Evolutionary conservation across 2,329 filamentous ascomycete genomes (phyloP).

Genomic region (Chaetothyriales sp.): DNA sequence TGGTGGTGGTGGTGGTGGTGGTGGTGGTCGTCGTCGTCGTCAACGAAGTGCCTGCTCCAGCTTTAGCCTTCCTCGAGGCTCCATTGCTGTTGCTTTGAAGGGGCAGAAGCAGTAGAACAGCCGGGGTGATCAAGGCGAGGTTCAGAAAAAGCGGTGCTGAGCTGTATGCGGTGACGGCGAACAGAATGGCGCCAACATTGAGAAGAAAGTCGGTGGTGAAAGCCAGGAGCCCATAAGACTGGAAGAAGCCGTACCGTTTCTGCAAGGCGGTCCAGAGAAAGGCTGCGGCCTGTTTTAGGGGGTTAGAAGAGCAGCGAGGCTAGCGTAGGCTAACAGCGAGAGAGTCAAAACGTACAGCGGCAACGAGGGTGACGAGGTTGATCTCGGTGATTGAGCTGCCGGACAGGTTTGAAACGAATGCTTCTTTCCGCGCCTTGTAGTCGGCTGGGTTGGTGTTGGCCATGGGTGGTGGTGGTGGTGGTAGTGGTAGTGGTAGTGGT

Average conservation of each 20-base stretch:
- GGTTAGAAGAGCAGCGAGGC: conserved; percentile 2
- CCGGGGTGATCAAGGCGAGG: conserved; percentile 58
- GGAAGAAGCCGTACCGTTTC: conserved; percentile 70
- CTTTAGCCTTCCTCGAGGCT: conserved; percentile 12
- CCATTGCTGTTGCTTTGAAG: conserved; percentile 3
- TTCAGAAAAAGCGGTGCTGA: conserved; percentile 59
- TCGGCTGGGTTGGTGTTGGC: conserved; percentile 26
- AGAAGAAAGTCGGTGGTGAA: conserved; percentile 73
- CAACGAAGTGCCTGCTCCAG: background rate
- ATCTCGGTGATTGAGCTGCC: conserved; percentile 77
- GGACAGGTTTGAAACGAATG: conserved; percentile 81
- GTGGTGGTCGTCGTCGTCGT: background rate
- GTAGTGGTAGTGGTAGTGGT: too few relatives aligned
- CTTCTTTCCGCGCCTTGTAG: conserved; percentile 89
- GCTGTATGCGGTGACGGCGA: conserved; percentile 76
- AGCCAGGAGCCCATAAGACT: conserved; percentile 53
- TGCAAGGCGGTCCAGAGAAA: conserved; percentile 84
- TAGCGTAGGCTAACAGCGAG: background rate
- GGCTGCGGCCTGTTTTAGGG: conserved; percentile 54
- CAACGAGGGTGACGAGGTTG: conserved; percentile 70
- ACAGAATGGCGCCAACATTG: conserved; percentile 68
- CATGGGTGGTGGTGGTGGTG: background rate
- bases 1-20: too few relatives aligned
- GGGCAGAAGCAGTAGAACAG: conserved; percentile 40
- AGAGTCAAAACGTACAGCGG: conserved; percentile 50